A percentile compares a stretch with the other conserved stretches of the same genome.
Conservation (phyloP, 2,329 filamentous ascomycete genomes). For the Paradendryphiella salina region DNA sequence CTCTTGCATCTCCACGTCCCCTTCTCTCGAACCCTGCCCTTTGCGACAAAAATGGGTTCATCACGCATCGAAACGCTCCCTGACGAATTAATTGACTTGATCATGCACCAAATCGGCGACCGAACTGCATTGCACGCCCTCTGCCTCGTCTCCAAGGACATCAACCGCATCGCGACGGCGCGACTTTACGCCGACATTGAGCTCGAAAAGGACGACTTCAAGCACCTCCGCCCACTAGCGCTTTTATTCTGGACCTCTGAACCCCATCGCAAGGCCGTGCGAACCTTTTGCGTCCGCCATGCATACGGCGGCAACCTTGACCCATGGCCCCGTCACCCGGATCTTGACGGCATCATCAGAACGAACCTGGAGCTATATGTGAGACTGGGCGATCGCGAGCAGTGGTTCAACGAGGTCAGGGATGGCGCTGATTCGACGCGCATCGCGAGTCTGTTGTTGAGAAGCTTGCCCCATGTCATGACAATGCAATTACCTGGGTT, state of each 20-base stretch:
- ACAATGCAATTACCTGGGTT: slow-evolving; percentile 24
- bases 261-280: slow-evolving; percentile 9
- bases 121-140: slow-evolving; percentile 7
- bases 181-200: slow-evolving; percentile 18
- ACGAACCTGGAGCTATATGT: slow-evolving; percentile 9
- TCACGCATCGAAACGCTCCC: slow-evolving; percentile 12
- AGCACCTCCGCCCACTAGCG: slow-evolving; percentile 14
- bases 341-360: slow-evolving; percentile 9
- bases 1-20: not conserved
- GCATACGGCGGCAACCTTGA: slow-evolving; percentile 22
- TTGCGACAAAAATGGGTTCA: not conserved
- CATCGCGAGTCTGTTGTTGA: slow-evolving; percentile 19
- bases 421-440: slow-evolving; percentile 17
- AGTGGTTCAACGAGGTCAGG: slow-evolving; percentile 13
- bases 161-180: slow-evolving; percentile 21
- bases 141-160: slow-evolving; percentile 12
- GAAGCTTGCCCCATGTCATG: slow-evolving; percentile 14
- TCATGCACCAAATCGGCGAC: slow-evolving; percentile 1
- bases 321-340: slow-evolving; percentile 14
- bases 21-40: not conserved
- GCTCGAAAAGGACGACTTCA: slow-evolving; percentile 12
- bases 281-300: slow-evolving; percentile 11
- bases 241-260: slow-evolving; percentile 18
- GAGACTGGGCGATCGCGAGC: slow-evolving; percentile 2
- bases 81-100: slow-evolving; percentile 21